These are phyloP conservation scores for Candida glaebosa DNA, from an alignment of 805 yeast genomes.

Conservation along the genomic window DNA sequence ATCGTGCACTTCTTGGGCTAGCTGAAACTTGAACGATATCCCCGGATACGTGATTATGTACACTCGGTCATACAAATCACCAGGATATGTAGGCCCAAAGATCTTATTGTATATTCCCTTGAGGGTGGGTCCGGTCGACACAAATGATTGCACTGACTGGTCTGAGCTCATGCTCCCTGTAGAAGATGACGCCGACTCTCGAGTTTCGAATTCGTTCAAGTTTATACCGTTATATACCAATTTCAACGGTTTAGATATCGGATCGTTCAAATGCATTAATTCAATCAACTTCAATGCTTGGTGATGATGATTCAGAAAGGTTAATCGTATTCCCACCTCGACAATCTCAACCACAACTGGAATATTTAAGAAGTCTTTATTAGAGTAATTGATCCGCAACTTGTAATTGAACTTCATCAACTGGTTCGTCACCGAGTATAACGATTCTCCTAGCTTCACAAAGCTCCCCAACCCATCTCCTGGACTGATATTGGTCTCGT, in stretches of 20 bases:
- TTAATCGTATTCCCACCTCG: conserved; percentile 21
- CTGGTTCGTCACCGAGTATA: conserved; percentile 24
- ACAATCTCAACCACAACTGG: conserved; percentile 31
- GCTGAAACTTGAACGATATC: conserved; percentile 45
- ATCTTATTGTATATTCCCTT: conserved; percentile 50
- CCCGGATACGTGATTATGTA: conserved; percentile 58
- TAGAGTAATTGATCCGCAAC: conserved; percentile 28
- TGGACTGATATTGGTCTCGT: conserved; percentile 21
- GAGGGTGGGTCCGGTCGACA: conserved; percentile 18
- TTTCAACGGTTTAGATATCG: conserved; percentile 9
- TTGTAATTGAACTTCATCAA: conserved; percentile 24
- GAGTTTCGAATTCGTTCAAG: conserved; percentile 20
- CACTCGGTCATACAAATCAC: conserved; percentile 23
- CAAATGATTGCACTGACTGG: conserved; percentile 5
- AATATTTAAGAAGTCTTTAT: conserved; percentile 23
- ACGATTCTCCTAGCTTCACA: conserved; percentile 26
- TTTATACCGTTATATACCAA: conserved; percentile 30
- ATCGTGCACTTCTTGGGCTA: conserved; percentile 18
- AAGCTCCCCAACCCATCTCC: conserved; percentile 34
- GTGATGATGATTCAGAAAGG: conserved; percentile 22
- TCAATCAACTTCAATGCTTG: conserved; percentile 30
- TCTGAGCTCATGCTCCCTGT: conserved; percentile 6
- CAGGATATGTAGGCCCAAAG: conserved; percentile 65
- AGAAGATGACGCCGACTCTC: conserved; percentile 3
- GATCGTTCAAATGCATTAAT: conserved; percentile 17